Evolutionary conservation across 352 stramenopile species (phyloP), one percentile per base, ranked within the genome.

Genomic region (Globisporangium nagaii): DNA sequence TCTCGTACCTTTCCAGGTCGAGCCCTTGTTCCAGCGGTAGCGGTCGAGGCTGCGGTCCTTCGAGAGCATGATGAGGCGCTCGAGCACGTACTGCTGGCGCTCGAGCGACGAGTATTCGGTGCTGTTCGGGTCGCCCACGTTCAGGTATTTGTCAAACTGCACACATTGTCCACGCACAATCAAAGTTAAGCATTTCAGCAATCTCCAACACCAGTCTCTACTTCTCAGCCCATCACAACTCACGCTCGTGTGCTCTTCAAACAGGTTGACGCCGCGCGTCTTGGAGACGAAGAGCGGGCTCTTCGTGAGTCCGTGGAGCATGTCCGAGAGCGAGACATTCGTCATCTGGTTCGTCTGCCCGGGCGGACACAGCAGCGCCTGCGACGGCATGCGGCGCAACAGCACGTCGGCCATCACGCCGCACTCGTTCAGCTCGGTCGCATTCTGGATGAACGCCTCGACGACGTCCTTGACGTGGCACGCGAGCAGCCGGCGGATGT

Each of bases 131-230:
- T 92, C 79, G 22, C 80, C 83, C 7, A 94, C 84, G 46, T 90
- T 90, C 50, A 94, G 56, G 66, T 94, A 94, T 63, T 94, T 94
- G 45, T 92, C 83, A 58, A 89, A 90, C 78, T 88, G 44, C 20
- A 50, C n/a, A 27, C 5, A n/a, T 12, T 22, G n/a, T 13, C 44
- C 15, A 63, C 25, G 51, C 19, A 51, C 25, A 60, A 24, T 53
- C 48, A 64, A 6, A 36, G 28, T 50, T 50, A 50, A 27, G 8
- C 25, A 22, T 11, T 19, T 2, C 22, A 12, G 10, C 17, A 20
- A 11, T 37, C n/a, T 27, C 7, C 19, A 15, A 19, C 43, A 50
- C 5, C 27, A 27, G 8, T 35, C 1, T 34, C n/a, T 9, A 24
- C 2, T 17, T 46, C 43, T 9, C 44, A 37, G 17, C 10, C 62